These are phyloP conservation scores for Coccomyxa subellipsoidea DNA, from an alignment of 163 green algal genomes.

Conservation along the genomic window DNA sequence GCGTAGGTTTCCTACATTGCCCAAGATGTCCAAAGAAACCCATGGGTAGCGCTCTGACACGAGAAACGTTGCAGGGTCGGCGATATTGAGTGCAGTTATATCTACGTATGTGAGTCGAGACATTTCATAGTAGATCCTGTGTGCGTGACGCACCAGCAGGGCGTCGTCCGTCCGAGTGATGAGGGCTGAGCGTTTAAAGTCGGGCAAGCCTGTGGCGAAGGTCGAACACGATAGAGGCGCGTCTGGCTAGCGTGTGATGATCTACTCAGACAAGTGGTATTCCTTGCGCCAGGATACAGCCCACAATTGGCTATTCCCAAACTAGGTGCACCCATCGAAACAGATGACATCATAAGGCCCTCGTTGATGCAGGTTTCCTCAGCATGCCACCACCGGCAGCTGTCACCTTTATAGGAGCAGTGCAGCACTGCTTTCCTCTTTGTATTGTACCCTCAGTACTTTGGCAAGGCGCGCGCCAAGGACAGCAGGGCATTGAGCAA, in stretches of 20 bases:
- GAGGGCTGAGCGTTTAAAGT: background rate
- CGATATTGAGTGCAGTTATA: too few species aligned
- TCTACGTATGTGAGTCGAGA: too few species aligned
- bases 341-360: background rate
- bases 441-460: background rate
- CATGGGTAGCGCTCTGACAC: too few species aligned
- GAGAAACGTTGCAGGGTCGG: too few species aligned
- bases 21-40: too few species aligned
- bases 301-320: background rate
- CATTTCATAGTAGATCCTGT: too few species aligned
- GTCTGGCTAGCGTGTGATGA: background rate
- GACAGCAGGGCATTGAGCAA: background rate
- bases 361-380: background rate
- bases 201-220: background rate
- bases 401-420: too few species aligned
- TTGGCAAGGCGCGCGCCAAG: background rate
- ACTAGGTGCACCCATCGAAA: background rate
- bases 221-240: background rate
- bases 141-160: background rate
- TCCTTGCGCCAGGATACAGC: background rate
- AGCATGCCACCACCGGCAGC: background rate
- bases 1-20: too few species aligned
- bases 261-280: background rate
- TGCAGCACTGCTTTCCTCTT: background rate
- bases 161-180: background rate